phyloP scores from a whole-genome alignment of 2,329 filamentous ascomycete species.

The Clonostachys rosea region DNA sequence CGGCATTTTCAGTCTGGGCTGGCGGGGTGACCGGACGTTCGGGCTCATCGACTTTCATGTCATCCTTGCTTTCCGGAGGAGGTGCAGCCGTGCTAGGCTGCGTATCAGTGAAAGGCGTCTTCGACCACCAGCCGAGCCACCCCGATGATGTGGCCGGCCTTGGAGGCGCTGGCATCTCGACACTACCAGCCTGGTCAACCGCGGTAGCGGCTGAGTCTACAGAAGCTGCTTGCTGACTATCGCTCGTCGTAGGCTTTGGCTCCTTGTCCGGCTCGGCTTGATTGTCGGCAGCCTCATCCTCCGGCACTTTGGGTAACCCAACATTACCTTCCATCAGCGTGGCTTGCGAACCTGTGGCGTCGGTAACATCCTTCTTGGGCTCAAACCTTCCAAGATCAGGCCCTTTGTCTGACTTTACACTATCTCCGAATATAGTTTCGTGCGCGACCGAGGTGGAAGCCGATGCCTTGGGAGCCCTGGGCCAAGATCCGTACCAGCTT shows the following conservation, averaged over 20 bases:
- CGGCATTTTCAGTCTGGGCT: constrained; percentile 1
- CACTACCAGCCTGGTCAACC: no score
- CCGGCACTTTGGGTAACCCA: not conserved
- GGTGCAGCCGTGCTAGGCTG: constrained; percentile 3
- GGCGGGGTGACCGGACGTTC: not conserved
- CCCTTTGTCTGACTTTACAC: constrained; percentile 35
- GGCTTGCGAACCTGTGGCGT: not conserved
- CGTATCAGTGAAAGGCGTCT: constrained; percentile 15
- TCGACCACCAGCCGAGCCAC: constrained; percentile 51
- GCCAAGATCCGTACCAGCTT: constrained; percentile 63
- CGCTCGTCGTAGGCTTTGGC: not conserved
- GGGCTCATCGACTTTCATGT: constrained; percentile 9
- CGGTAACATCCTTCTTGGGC: constrained; percentile 15
- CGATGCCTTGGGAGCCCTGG: constrained; percentile 47
- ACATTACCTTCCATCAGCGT: not conserved
- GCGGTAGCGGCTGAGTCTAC: not conserved
- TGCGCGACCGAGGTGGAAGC: constrained; percentile 56
- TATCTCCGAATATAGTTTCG: constrained; percentile 57
- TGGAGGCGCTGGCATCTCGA: not conserved
- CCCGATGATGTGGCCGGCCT: constrained; percentile 30
- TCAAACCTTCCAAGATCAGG: constrained; percentile 37
- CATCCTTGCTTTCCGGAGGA: constrained; percentile 5
- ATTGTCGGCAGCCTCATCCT: not conserved
- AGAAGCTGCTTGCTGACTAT: not conserved
- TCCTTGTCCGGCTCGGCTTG: not conserved